A percentile compares a stretch with the other conserved stretches of the same genome.
These are phyloP conservation scores for Globisporangium nodosum DNA, from an alignment of 352 stramenopile genomes.

Conservation along the genomic window DNA sequence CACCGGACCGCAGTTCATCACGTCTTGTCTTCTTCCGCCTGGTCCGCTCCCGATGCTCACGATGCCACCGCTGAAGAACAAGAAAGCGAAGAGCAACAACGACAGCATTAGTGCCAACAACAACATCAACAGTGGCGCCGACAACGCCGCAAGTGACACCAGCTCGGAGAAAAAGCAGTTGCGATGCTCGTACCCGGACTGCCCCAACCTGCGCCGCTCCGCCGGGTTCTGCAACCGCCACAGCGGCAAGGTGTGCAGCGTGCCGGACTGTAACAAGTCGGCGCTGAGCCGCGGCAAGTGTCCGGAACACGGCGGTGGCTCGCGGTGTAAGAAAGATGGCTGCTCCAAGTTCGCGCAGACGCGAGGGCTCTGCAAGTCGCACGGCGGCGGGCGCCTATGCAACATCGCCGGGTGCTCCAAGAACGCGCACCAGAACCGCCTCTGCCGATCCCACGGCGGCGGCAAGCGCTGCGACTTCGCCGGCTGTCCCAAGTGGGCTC, in stretches of 20 bases:
- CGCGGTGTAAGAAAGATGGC: conserved; percentile 74
- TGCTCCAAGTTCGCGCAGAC: conserved; percentile 86
- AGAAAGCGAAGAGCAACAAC: conserved; percentile 21
- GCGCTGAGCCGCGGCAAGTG: conserved; percentile 80
- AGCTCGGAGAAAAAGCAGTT: conserved; percentile 46
- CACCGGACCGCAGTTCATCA: conserved; percentile 12
- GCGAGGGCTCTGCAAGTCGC: conserved; percentile 77
- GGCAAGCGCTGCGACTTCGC: conserved; percentile 77
- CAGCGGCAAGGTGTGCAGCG: conserved; percentile 72
- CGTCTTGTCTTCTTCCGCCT: conserved; percentile 43
- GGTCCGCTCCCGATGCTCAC: conserved; percentile 60
- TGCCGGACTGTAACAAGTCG: conserved; percentile 66
- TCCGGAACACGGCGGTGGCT: conserved; percentile 78
- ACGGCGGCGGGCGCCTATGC: conserved; percentile 75
- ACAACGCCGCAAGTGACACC: background rate
- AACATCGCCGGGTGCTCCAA: conserved; percentile 73
- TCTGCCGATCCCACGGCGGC: conserved; percentile 78
- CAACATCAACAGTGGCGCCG: conserved; percentile 3
- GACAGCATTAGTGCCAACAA: conserved; percentile 4
- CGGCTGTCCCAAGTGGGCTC: conserved; percentile 78
- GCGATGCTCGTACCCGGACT: conserved; percentile 70
- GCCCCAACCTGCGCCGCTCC: conserved; percentile 67
- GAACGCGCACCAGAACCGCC: conserved; percentile 78
- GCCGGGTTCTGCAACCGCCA: conserved; percentile 80
- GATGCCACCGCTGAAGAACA: conserved; percentile 77